Base-by-base conservation (phyloP, 75 land plant genomes). In the Pinus tabuliformis region DNA sequence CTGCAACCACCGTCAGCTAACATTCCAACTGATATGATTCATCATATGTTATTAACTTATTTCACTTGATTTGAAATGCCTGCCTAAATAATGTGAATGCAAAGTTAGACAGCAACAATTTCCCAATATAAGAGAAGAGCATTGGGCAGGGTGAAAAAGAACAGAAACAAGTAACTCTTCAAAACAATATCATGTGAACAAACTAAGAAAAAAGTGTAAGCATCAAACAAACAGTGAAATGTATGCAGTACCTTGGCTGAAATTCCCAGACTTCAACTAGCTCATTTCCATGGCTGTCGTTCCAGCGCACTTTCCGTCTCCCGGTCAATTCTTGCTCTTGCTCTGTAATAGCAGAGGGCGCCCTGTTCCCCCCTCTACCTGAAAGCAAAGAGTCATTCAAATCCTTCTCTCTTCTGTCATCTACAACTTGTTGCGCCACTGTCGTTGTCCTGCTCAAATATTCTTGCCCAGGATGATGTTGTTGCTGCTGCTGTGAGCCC, bases 281-380 rank as follows among this genome's bases (percentile, higher is more conserved):
- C 3, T 66, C 49, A 17, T 17, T 37, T 17, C 70, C 70, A 66
- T 37, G 70, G 21, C 20, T 68, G 52, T 68, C 71, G 12, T 45
- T 68, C 71, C 71, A 68, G 49, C 71, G 45, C n/a, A 68, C 71
- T n/a, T 7, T 68, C 71, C 71, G 71, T 42, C 71, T 68, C 4
- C 13, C 49, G 42, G n/a, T 68, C 12, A 68, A 6, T n/a, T 6
- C 21, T 3, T 42, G 22, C 20, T 68, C n/a, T 39, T 21, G 11
- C 6, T 18, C 36, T 68, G 71, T 20, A 42, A 68, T 42, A 3
- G 2, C 49, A 42, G 42, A 39, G 11, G 49, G 3, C 20, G 24
- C 12, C 22, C 52, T 42, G 3, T n/a, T 68, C 42, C 71, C 52
- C 42, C 52, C 52, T 42, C 52, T 68, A 9, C 52, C 71, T n/a